Evolutionary conservation across 768 basidiomycete genomes (phyloP), one percentile per base, ranked within the genome.

Genomic region (Chalciporus pseudorubinellus): DNA sequence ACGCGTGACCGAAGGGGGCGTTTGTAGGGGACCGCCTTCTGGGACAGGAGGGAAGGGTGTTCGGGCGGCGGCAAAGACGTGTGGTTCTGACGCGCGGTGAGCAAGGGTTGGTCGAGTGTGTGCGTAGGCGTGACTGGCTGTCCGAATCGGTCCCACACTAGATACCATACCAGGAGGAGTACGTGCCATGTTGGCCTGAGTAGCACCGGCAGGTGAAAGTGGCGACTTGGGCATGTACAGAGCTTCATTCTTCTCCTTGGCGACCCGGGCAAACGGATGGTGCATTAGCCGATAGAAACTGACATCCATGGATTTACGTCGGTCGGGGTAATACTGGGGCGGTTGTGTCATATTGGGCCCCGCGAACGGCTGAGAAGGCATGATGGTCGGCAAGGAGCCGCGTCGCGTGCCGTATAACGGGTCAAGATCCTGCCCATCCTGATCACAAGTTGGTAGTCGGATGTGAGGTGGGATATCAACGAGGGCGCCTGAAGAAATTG

Each of bases 221-320:
- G 68, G 69, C 1, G 70, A 68, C 51, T 68, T 68, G 21, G 66
- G 63, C 14, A 67, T 39, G 50, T 59, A 71, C 21, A 70, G 20
- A 3, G 68, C 70, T 19, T 70, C 70, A 28, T 69, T 69, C 43
- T 65, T 71, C 39, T 69, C 67, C 59, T 69, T 65, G 48, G 61
- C 70, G 11, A 72, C 40, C 5, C 59, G 56, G 1, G 69, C 68
- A 13, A 67, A 72, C 0, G 69, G 69, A 31, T 70, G 69, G 19
- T 84, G 81, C 66, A 80, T 78, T 3, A 81, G 77, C 38, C 79
- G 70, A 39, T 78, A 80, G 21, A 79, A 67, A 46, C 58, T 81
- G 65, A 56, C 72, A 64, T 62, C 80, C 61, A 69, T 63, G 67
- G 54, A 75, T 64, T 52, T 70, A 54, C 43, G 72, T 66, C 55